phyloP scores from a whole-genome alignment of 805 yeast species.

The Monosporozyma solicola region DNA sequence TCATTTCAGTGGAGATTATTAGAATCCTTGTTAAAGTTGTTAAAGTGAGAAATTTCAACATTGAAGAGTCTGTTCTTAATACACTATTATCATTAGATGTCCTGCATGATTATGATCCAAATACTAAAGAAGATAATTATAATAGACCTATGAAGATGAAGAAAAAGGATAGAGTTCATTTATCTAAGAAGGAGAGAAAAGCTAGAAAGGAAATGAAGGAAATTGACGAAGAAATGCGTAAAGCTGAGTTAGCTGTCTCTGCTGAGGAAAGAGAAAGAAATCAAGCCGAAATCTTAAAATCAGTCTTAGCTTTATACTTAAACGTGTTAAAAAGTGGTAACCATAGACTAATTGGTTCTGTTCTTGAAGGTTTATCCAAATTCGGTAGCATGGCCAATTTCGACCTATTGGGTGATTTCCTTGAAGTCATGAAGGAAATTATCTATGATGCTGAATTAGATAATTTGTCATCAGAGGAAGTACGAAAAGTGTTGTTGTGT shows the following conservation, averaged over 20 bases:
- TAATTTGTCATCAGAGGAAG: conserved; percentile 38
- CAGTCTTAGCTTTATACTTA: conserved; percentile 63
- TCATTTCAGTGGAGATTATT: conserved; percentile 64
- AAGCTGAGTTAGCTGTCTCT: conserved; percentile 81
- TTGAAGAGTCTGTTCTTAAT: conserved; percentile 76
- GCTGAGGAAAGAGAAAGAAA: conserved; percentile 77
- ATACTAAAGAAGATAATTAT: conserved; percentile 38
- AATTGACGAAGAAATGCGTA: conserved; percentile 82
- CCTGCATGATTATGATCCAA: conserved; percentile 65
- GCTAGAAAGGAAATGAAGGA: conserved; percentile 75
- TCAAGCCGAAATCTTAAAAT: conserved; percentile 77
- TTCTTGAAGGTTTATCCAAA: conserved; percentile 82
- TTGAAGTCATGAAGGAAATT: conserved; percentile 81
- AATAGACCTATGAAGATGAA: conserved; percentile 40
- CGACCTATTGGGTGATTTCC: conserved; percentile 85
- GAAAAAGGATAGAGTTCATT: conserved; percentile 84
- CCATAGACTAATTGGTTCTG: conserved; percentile 67
- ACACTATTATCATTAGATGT: conserved; percentile 59
- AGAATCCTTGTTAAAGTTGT: conserved; percentile 61
- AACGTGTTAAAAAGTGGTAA: conserved; percentile 61
- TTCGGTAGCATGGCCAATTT: conserved; percentile 90
- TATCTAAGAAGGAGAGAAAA: conserved; percentile 85
- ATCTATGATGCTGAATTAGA: conserved; percentile 45
- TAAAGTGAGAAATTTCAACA: conserved; percentile 63
- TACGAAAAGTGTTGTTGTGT: conserved; percentile 71